phyloP scores from a whole-genome alignment of 208 protist genomes.

The Leishmania mexicana region DNA sequence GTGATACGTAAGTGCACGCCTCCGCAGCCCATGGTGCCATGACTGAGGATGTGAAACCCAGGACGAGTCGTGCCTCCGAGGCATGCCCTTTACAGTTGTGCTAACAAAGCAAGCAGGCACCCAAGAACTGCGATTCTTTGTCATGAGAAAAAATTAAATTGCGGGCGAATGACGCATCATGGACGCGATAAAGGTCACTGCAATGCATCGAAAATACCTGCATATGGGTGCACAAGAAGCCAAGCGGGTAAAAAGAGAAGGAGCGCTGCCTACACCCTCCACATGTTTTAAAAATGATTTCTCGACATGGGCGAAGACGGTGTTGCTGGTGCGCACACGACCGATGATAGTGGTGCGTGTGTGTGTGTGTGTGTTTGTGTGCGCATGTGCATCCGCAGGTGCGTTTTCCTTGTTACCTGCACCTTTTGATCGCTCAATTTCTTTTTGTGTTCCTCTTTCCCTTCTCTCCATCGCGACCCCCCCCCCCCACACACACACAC shows the following conservation, averaged over 20 bases:
- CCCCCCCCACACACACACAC: no score
- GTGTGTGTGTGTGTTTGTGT: neutral
- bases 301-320: neutral
- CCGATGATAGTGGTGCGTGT: neutral
- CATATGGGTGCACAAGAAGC: neutral
- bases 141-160: neutral
- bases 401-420: neutral
- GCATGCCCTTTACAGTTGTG: neutral
- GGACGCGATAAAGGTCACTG: neutral
- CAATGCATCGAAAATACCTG: neutral
- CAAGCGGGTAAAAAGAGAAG: neutral
- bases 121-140: neutral
- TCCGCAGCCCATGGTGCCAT: neutral
- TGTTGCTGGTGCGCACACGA: neutral
- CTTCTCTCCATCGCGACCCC: neutral
- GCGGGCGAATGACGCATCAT: neutral
- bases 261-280: neutral
- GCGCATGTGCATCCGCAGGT: neutral
- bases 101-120: neutral
- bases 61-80: neutral
- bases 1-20: neutral
- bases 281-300: neutral
- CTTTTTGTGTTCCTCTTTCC: neutral
- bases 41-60: neutral
- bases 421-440: neutral